A percentile compares a stretch with the other conserved stretches of the same genome.
These are phyloP conservation scores for Lachancea mirantina DNA, from an alignment of 805 yeast genomes.

Conservation along the genomic window DNA sequence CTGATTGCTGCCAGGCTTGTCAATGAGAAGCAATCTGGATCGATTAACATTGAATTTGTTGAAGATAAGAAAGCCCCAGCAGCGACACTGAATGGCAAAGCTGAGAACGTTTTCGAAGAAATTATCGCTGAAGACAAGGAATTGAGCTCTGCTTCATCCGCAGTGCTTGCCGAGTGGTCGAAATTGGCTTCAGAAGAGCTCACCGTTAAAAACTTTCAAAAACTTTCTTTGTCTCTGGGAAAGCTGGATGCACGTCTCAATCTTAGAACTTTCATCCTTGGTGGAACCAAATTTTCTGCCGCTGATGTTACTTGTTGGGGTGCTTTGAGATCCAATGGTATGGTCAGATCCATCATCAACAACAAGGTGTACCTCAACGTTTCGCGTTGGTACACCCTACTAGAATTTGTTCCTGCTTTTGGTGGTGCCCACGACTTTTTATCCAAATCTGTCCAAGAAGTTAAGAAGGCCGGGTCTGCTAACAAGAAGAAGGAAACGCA, in stretches of 20 bases:
- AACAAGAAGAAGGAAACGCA: slow-evolving; percentile 76
- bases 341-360: slow-evolving; percentile 86
- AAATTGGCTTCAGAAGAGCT: slow-evolving; percentile 61
- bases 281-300: slow-evolving; percentile 50
- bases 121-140: slow-evolving; percentile 50
- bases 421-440: slow-evolving; percentile 63
- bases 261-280: slow-evolving; percentile 72
- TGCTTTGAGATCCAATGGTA: slow-evolving; percentile 83
- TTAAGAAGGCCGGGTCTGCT: slow-evolving; percentile 60
- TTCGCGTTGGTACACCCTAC: slow-evolving; percentile 85
- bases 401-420: slow-evolving; percentile 61
- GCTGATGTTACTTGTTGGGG: slow-evolving; percentile 94
- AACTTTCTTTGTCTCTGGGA: slow-evolving; percentile 69
- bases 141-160: slow-evolving; percentile 27
- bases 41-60: slow-evolving; percentile 55
- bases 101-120: slow-evolving; percentile 39
- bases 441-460: slow-evolving; percentile 62
- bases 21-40: slow-evolving; percentile 43
- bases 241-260: slow-evolving; percentile 75
- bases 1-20: slow-evolving; percentile 72
- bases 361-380: slow-evolving; percentile 77
- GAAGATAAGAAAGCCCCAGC: slow-evolving; percentile 64
- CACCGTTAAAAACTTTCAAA: slow-evolving; percentile 81
- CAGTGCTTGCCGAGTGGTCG: slow-evolving; percentile 53
- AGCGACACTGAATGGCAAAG: slow-evolving; percentile 41